These are phyloP conservation scores for Persicaria tinctoria DNA, from an alignment of 148 eudicot genomes.

Conservation along the genomic window DNA sequence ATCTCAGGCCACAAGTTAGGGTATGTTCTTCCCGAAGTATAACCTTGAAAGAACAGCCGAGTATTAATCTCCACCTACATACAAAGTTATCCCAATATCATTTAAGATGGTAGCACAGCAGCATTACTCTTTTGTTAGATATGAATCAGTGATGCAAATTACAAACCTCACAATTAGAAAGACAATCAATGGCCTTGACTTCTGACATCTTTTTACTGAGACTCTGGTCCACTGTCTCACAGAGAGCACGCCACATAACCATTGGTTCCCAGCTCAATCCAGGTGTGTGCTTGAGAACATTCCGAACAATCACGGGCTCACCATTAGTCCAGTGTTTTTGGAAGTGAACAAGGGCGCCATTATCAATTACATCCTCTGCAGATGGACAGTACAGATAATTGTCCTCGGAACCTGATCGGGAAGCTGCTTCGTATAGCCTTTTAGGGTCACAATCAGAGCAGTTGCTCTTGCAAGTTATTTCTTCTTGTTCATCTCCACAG, in stretches of 20 bases:
- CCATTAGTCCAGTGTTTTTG: constrained; percentile 64
- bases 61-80: constrained; percentile 64
- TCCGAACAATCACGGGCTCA: constrained; percentile 69
- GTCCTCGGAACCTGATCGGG: constrained; percentile 29
- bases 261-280: constrained; percentile 97
- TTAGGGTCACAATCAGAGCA: constrained; percentile 11
- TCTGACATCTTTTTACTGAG: constrained; percentile 36
- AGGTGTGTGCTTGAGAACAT: constrained; percentile 48
- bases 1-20: constrained; percentile 86
- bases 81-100: neutral
- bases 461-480: constrained; percentile 10
- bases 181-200: constrained; percentile 77
- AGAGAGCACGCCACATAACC: constrained; percentile 85
- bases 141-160: neutral
- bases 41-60: constrained; percentile 66
- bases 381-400: constrained; percentile 43
- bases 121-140: neutral
- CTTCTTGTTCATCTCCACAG: constrained; percentile 1
- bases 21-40: constrained; percentile 58
- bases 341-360: constrained; percentile 33
- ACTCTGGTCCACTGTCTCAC: constrained; percentile 40
- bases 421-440: constrained; percentile 24
- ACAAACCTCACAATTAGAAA: constrained; percentile 74
- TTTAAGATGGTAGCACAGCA: neutral
- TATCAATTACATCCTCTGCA: constrained; percentile 28